Evolutionary conservation across 768 basidiomycete species (phyloP).

Genomic region (Mycena amicta): DNA sequence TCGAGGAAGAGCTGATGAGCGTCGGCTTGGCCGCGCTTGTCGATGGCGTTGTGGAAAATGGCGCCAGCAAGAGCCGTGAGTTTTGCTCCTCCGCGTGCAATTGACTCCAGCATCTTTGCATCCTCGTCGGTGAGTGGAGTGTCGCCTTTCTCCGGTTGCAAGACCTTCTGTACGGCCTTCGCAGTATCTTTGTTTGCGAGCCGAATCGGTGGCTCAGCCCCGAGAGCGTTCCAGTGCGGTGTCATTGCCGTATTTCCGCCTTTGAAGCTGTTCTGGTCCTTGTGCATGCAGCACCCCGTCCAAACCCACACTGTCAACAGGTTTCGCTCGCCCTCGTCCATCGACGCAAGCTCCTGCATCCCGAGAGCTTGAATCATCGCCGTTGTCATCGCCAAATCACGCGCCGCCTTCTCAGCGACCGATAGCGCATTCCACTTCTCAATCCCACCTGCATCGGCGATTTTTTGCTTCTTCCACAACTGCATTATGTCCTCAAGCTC

Average conservation of each 20-base stretch:
- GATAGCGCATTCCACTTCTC: slow-evolving; percentile 5
- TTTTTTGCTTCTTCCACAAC: background rate
- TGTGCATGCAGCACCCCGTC: background rate
- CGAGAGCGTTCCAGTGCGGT: slow-evolving; percentile 14
- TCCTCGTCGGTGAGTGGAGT: background rate
- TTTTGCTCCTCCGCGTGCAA: slow-evolving; percentile 1
- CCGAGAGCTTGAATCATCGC: slow-evolving; percentile 15
- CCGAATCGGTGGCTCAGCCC: background rate
- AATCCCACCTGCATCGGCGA: slow-evolving; percentile 12
- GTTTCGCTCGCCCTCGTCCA: slow-evolving; percentile 12
- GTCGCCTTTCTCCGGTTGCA: background rate
- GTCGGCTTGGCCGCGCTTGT: slow-evolving; percentile 9
- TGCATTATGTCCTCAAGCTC: slow-evolving; percentile 1
- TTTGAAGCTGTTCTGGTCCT: slow-evolving; percentile 27
- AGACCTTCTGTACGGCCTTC: background rate
- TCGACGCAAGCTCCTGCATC: slow-evolving; percentile 5
- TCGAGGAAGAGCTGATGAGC: slow-evolving; percentile 1
- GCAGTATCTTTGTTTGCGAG: slow-evolving; percentile 4
- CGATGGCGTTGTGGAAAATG: slow-evolving; percentile 5
- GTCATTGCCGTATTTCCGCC: slow-evolving; percentile 19
- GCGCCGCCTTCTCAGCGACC: slow-evolving; percentile 11
- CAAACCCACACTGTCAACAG: slow-evolving; percentile 22
- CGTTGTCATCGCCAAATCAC: slow-evolving; percentile 4
- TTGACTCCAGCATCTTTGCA: background rate
- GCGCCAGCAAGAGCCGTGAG: slow-evolving; percentile 1